Percentiles rank a stretch among this genome's conserved stretches.
Evolutionary conservation across 257 asterid genomes (phyloP).

Genomic region (Gardenia jasminoides): DNA sequence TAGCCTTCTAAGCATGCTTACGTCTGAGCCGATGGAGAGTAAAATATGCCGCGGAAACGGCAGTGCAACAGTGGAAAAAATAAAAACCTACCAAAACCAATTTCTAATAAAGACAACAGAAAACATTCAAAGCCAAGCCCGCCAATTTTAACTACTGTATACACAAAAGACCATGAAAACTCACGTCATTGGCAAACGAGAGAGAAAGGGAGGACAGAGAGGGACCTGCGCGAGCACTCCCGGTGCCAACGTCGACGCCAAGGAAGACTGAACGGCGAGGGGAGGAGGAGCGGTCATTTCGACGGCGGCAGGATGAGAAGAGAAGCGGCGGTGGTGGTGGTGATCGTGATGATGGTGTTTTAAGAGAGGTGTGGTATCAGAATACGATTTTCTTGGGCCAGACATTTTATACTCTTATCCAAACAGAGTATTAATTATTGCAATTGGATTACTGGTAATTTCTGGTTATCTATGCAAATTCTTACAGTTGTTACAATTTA

Average conservation of each 20-base stretch:
- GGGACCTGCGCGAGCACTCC: slow-evolving; percentile 97
- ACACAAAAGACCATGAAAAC: neutral
- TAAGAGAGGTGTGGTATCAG: slow-evolving; percentile 28
- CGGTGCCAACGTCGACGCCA: slow-evolving; percentile 97
- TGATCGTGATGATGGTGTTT: slow-evolving; percentile 12
- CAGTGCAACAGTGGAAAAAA: neutral
- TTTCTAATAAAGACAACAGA: neutral
- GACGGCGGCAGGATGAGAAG: slow-evolving; percentile 30
- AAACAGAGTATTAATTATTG: neutral
- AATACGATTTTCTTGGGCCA: slow-evolving; percentile 29
- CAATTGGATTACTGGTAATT: neutral
- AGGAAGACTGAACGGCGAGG: slow-evolving; percentile 58
- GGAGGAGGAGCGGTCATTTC: slow-evolving; percentile 63
- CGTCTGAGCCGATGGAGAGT: neutral
- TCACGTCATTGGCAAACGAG: neutral
- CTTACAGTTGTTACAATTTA: neutral
- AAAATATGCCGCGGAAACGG: no score
- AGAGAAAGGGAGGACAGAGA: slow-evolving; percentile 1
- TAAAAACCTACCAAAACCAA: neutral
- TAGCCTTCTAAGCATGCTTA: neutral
- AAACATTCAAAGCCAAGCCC: neutral
- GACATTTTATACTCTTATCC: slow-evolving; percentile 22
- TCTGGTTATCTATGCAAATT: neutral
- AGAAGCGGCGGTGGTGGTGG: slow-evolving; percentile 27
- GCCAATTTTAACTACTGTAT: neutral